Base-by-base conservation (phyloP, 73 alveolate species). In the Paramecium bursaria region DNA sequence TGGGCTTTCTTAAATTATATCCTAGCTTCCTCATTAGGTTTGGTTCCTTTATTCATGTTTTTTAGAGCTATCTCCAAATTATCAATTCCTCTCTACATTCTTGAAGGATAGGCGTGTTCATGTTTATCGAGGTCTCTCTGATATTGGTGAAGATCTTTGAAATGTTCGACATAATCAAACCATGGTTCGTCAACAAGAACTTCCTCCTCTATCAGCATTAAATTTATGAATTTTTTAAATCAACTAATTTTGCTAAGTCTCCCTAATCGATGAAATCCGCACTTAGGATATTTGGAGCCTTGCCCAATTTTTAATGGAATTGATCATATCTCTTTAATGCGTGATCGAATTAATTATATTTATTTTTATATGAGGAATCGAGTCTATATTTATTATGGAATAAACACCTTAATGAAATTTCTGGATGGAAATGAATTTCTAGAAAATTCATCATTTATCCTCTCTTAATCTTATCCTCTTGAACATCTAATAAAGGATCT, bases 201-300 rank as follows among this genome's bases (percentile, higher is more conserved):
- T 57, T 57, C 76, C 13, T 57, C 76, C 17, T 57, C 76, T 2
- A n/a, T n/a, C n/a, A n/a, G n/a, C n/a, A n/a, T n/a, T n/a, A n/a
- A n/a, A n/a, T n/a, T n/a, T n/a, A n/a, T n/a, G n/a, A 6, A 9
- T 48, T 11, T 11, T 39, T 39, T 39, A 7, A 39, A 67, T 67
- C 82, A 35, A 67, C 60, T 21, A 67, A 30, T 11, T 39, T 14
- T n/a, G 60, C n/a, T 19, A 67, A 27, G 17, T 26, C 22, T n/a
- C 82, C 82, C 44, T 67, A 67, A 42, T 67, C 82, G 0, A 67
- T 19, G 44, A 39, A 67, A 67, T 67, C 82, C 15, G 82, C 82
- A n/a, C 33, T 47, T 19, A 67, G 19, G 44, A 67, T 39, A 19
- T 67, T 67, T 0, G 82, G 82, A 35, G 21, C 22, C 21, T 67